phyloP scores from a whole-genome alignment of 257 asterid species.

The Nicotiana benthamiana region DNA sequence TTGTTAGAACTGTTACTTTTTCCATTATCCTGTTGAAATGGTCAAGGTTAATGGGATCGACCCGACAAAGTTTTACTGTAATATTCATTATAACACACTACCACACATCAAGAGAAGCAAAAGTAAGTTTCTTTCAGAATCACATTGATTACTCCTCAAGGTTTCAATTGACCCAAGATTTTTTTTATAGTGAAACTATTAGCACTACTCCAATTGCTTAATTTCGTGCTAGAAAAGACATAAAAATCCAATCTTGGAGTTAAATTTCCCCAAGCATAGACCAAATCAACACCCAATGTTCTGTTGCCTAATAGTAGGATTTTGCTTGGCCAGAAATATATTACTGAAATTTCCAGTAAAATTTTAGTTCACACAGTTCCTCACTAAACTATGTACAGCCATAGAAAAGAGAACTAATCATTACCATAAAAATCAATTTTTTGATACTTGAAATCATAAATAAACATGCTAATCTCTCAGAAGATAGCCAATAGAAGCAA shows the following conservation, averaged over 20 bases:
- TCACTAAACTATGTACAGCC: neutral
- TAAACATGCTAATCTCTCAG: neutral
- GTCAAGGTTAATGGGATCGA: neutral
- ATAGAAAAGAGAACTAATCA: neutral
- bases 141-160: neutral
- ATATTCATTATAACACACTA: too few relatives aligned
- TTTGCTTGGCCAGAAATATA: neutral
- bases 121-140: neutral
- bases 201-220: neutral
- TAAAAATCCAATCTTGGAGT: neutral
- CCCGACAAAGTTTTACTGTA: neutral
- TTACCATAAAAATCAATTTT: neutral
- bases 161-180: neutral
- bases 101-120: too few relatives aligned
- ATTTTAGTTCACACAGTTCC: neutral
- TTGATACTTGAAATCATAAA: neutral
- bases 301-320: neutral
- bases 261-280: neutral
- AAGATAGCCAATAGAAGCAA: neutral
- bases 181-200: neutral
- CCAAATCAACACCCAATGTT: neutral
- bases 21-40: neutral
- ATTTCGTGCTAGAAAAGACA: neutral
- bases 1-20: neutral
- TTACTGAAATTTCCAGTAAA: neutral